Evolutionary conservation across 768 basidiomycete genomes (phyloP).

Genomic region (Leccinellum luteum): DNA sequence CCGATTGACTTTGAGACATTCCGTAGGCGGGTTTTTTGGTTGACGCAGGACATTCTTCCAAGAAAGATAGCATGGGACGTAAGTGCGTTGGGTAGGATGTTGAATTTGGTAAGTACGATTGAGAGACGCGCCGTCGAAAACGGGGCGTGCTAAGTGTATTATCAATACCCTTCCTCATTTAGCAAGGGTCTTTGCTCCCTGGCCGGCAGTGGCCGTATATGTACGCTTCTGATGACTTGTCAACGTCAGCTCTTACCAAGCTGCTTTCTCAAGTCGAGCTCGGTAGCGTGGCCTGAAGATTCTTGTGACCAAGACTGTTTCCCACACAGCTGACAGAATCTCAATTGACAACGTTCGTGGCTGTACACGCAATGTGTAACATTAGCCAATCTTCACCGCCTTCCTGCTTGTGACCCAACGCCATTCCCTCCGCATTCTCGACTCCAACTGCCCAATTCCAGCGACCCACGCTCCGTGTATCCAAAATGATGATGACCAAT

Average conservation of each 20-base stretch:
- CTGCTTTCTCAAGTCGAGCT: not conserved
- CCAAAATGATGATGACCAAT: not conserved
- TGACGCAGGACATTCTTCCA: conserved; percentile 14
- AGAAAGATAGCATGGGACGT: conserved; percentile 15
- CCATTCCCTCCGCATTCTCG: no score
- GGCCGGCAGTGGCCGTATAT: not conserved
- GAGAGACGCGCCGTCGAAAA: no score
- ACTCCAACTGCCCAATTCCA: not conserved
- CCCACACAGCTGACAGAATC: not conserved
- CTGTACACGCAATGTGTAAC: not conserved
- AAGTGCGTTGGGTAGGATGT: no score
- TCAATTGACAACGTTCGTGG: not conserved
- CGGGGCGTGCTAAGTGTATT: not conserved
- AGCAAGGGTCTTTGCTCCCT: not conserved
- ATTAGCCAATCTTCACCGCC: no score
- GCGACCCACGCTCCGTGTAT: not conserved
- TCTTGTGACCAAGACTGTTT: not conserved
- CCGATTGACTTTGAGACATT: conserved; percentile 27
- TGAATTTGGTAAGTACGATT: no score
- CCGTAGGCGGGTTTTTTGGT: conserved; percentile 24
- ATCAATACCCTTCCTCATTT: not conserved
- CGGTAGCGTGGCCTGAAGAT: not conserved
- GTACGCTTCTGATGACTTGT: not conserved
- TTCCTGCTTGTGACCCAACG: no score
- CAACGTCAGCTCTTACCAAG: not conserved